Evolutionary conservation across 2,329 filamentous ascomycete genomes (phyloP), one percentile per base, ranked within the genome.

Genomic region (Corniculantispora saksenae): DNA sequence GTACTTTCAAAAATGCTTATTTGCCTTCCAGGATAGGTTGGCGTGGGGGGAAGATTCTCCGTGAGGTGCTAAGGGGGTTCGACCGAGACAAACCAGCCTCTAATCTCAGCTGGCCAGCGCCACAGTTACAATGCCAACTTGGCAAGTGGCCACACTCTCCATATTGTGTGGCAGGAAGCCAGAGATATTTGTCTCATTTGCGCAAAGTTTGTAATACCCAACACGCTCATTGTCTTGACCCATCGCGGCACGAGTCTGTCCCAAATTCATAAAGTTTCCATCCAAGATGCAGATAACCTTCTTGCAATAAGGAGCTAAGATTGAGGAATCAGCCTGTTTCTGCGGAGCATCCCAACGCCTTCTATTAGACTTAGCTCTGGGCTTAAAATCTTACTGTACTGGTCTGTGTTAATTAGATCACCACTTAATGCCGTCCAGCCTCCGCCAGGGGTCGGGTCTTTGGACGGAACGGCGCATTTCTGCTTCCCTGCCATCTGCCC

Each of bases 101-200:
- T 61, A 43, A 54, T 61, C 35, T 61, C 48, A 61, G 48, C 48
- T 61, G 38, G 47, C 38, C 48, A 21, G 32, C 48, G 59, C 59
- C 59, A 61, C 59, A 1, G 59, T 61, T 61, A 27, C 59, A 61
- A 32, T 43, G 59, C 45, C 21, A 61, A 61, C 32, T 17, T 48
- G 51, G 51, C 51, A 45, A 38, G 53, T n/a, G 32, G 19, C n/a
- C 25, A 25, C 23, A 29, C 51, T 13, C 13, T 40, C 12, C 12
- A 13, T 10, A 43, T 43, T 43, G 38, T 43, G 17, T 19, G 17
- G 17, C 38, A 43, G 15, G n/a, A n/a, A 19, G 32, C 13, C 7
- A 4, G 21, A 25, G 21, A 56, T 21, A 56, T 3, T n/a, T 25
- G 35, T 40, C 21, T 27, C 13, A 56, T 38, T 32, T 10, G 32